Percentiles rank a stretch among this genome's conserved stretches.
phyloP scores from a whole-genome alignment of 1,139 yeast species.

The Pichia sp. region DNA sequence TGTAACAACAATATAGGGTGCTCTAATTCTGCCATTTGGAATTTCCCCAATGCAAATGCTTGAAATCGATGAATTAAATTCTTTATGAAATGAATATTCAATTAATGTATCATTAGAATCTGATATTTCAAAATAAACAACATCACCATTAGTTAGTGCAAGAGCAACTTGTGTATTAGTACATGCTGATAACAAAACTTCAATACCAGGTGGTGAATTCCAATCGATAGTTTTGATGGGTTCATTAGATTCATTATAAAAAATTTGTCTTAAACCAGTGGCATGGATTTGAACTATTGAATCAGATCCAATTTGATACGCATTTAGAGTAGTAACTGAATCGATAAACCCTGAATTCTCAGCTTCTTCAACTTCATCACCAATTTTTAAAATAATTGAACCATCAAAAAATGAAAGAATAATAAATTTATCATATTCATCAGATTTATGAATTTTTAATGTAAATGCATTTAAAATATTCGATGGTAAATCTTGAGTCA shows the following conservation, averaged over 20 bases:
- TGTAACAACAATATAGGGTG: constrained; percentile 63
- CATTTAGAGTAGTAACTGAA: constrained; percentile 57
- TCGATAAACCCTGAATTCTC: constrained; percentile 54
- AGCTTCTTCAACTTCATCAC: constrained; percentile 75
- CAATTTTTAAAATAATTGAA: constrained; percentile 70
- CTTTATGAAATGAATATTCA: constrained; percentile 62
- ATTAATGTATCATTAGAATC: constrained; percentile 58
- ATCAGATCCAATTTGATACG: constrained; percentile 59
- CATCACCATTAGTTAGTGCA: constrained; percentile 64
- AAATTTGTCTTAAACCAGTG: constrained; percentile 65
- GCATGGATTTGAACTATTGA: constrained; percentile 70
- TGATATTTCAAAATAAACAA: constrained; percentile 72
- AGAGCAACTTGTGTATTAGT: constrained; percentile 65
- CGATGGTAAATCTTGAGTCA: constrained; percentile 66
- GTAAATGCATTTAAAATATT: constrained; percentile 58
- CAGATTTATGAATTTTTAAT: constrained; percentile 40
- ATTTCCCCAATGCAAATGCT: constrained; percentile 53
- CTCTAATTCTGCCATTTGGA: constrained; percentile 41
- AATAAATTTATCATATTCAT: constrained; percentile 54
- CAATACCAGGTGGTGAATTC: constrained; percentile 79
- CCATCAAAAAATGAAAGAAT: constrained; percentile 61
- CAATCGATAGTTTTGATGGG: constrained; percentile 49
- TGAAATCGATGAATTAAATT: constrained; percentile 47
- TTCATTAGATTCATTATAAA: constrained; percentile 28
- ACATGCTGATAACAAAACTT: constrained; percentile 52